A percentile compares a stretch with the other conserved stretches of the same genome.
Evolutionary conservation across 345 rosid genomes (phyloP).

Genomic region (Populus deltoides): DNA sequence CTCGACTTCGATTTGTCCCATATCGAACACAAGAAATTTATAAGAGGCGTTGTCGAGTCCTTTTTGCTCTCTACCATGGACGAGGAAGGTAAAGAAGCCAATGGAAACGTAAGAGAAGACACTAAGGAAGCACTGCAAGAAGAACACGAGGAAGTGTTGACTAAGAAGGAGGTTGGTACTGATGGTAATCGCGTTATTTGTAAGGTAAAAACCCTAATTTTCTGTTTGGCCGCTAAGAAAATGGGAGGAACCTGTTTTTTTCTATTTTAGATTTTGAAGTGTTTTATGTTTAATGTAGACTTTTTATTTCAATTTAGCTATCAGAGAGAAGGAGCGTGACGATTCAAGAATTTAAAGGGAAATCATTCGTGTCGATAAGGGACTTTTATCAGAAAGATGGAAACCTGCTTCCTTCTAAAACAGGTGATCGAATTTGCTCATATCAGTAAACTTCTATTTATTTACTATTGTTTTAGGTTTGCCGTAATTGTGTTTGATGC

Average conservation of each 20-base stretch:
- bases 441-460: too few relatives aligned
- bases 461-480: too few relatives aligned
- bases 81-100: conserved; percentile 12
- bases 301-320: conserved; percentile 37
- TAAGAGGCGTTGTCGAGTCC: conserved; percentile 59
- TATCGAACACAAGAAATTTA: conserved; percentile 34
- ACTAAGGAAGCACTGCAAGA: conserved; percentile 11
- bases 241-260: background rate
- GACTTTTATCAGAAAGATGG: conserved; percentile 45
- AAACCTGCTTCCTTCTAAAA: conserved; percentile 39
- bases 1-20: conserved; percentile 60
- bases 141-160: background rate
- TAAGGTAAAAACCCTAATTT: conserved; percentile 37
- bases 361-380: conserved; percentile 46
- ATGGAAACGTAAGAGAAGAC: conserved; percentile 4
- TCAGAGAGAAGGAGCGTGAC: conserved; percentile 49
- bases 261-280: too few relatives aligned
- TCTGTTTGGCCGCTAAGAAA: background rate
- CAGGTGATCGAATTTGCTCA: conserved; percentile 34
- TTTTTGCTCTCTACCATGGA: conserved; percentile 45
- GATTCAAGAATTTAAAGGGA: conserved; percentile 48
- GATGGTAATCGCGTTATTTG: conserved; percentile 50
- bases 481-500: background rate
- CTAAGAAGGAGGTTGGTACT: conserved; percentile 18
- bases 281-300: too few relatives aligned